Evolutionary conservation across 495 filamentous ascomycete species (phyloP), one percentile per base, ranked within the genome.

Genomic region (Hypoxylon crocopeplum): DNA sequence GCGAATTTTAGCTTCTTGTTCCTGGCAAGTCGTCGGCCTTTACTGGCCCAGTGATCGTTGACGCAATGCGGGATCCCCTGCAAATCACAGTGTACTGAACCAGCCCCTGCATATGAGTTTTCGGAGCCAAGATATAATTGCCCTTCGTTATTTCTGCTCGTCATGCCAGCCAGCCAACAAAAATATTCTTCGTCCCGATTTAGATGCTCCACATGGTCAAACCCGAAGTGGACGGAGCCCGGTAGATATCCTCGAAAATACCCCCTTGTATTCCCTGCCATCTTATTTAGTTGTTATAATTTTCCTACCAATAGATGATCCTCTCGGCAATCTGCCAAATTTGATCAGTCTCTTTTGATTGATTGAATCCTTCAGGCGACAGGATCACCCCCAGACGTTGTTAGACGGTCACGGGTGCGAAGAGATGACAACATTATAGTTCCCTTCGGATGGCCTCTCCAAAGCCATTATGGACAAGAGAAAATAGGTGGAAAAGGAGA

Each of bases 31-130:
- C 5, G 40, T 30, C 47, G 57, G 37, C 37, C 45, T 17, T 20
- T 24, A 50, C 10, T 44, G 32, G 44, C 27, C 34, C 3, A 51
- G 21, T 52, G 52, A 63, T 53, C 52, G 27, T 41, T 64, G 60
- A 64, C 60, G 60, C 60, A 58, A 64, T 64, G 60, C 54, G 60
- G 60, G 60, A 64, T 59, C 48, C 54, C 60, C 54, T 58, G 48
- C 48, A 55, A 38, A 40, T 17, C 4, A 3, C 40, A 44, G 48
- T 63, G 53, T 41, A 46, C 33, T 63, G 48, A 63, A 44, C 30
- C 37, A 12, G 39, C 53, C 59, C 59, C 37, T 63, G 59, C 59
- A 63, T 63, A 58, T 32, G 25, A 57, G 53, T 40, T 48, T 48
- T 38, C 20, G 25, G 22, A 25, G 59, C 53, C 48, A 63, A 53